Evolutionary conservation across 805 yeast species (phyloP).

Genomic region (Candida ponderosae): DNA sequence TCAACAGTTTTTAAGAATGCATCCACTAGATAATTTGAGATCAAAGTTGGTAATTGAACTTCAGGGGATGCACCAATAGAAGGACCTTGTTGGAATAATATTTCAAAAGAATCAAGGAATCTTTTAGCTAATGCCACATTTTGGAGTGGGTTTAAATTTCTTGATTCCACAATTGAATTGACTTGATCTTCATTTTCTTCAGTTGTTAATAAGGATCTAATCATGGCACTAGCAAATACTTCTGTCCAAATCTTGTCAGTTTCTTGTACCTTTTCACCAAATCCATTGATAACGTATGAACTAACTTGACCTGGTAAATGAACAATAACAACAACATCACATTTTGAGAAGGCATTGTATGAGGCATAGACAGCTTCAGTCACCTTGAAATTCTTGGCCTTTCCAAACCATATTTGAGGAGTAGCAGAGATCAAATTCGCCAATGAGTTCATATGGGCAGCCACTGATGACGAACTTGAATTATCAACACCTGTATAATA

Average conservation of each 20-base stretch:
- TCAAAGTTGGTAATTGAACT: conserved; percentile 57
- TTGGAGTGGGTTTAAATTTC: conserved; percentile 72
- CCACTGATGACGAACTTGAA: conserved; percentile 68
- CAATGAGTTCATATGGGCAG: conserved; percentile 62
- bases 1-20: conserved; percentile 59
- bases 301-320: conserved; percentile 72
- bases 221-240: conserved; percentile 50
- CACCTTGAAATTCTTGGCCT: conserved; percentile 59
- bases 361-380: conserved; percentile 64
- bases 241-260: conserved; percentile 47
- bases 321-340: conserved; percentile 66
- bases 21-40: conserved; percentile 66
- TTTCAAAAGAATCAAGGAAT: conserved; percentile 60
- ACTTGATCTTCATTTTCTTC: conserved; percentile 75
- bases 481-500: conserved; percentile 74
- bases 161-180: conserved; percentile 69
- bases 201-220: conserved; percentile 59
- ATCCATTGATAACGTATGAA: conserved; percentile 33
- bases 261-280: conserved; percentile 49
- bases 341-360: conserved; percentile 59
- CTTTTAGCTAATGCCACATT: conserved; percentile 36
- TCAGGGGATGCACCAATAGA: conserved; percentile 61
- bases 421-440: conserved; percentile 54
- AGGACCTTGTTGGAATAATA: conserved; percentile 58
- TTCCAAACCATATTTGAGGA: conserved; percentile 78